Evolutionary conservation across 106 monocot genomes (phyloP).

Genomic region (Dendrobium nobile): DNA sequence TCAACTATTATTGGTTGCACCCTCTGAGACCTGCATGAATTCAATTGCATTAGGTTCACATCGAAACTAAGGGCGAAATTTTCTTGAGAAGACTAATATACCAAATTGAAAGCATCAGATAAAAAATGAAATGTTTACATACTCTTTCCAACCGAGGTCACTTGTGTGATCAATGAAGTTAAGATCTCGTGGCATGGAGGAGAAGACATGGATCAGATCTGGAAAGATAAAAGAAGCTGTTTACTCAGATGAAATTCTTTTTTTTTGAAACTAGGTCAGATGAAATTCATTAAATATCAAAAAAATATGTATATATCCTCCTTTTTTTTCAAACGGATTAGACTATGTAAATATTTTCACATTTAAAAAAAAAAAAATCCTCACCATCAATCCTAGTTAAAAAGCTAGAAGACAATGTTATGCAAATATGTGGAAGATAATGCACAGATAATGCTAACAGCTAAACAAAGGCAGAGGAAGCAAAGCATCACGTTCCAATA

Average conservation of each 20-base stretch:
- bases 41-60: neutral
- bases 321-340: neutral
- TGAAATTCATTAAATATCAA: neutral
- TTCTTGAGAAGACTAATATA: neutral
- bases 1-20: slow-evolving; percentile 73
- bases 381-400: neutral
- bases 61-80: neutral
- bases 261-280: too few relatives aligned
- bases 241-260: neutral
- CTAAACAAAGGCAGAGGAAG: neutral
- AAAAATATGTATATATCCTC: neutral
- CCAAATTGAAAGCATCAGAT: neutral
- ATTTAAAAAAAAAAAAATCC: neutral
- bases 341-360: neutral
- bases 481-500: neutral
- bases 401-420: neutral
- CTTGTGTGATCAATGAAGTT: slow-evolving; percentile 67
- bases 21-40: slow-evolving; percentile 30
- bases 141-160: slow-evolving; percentile 76
- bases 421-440: neutral
- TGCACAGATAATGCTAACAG: neutral
- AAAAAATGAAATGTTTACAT: slow-evolving; percentile 3
- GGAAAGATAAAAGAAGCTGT: slow-evolving; percentile 3
- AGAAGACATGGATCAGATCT: slow-evolving; percentile 70
- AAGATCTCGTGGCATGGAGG: slow-evolving; percentile 44